Conservation (phyloP, 2,329 filamentous ascomycete species). For the Cladosporium sp. region DNA sequence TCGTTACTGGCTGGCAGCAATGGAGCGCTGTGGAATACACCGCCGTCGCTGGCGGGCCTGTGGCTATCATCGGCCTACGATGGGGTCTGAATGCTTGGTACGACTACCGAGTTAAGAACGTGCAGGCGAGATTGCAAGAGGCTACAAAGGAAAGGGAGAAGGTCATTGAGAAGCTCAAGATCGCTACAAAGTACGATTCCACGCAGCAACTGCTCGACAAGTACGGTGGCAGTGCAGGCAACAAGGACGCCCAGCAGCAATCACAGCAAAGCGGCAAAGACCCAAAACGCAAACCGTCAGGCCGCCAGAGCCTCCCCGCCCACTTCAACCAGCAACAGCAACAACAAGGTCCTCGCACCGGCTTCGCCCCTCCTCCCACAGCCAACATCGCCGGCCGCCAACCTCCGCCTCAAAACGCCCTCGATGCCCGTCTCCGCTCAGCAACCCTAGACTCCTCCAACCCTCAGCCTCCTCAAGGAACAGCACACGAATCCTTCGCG, state of each 20-base stretch:
- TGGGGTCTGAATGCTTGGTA: slow-evolving; percentile 66
- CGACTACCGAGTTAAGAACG: slow-evolving; percentile 71
- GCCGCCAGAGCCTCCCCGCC: slow-evolving; percentile 13
- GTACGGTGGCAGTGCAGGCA: slow-evolving; percentile 65
- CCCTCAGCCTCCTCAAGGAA: slow-evolving; percentile 27
- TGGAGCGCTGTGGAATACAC: slow-evolving; percentile 75
- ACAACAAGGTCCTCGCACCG: slow-evolving; percentile 51
- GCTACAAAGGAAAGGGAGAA: slow-evolving; percentile 74
- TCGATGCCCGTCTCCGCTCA: slow-evolving; percentile 9
- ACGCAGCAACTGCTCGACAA: slow-evolving; percentile 91
- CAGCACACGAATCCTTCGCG: slow-evolving; percentile 49
- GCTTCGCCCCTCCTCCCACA: slow-evolving; percentile 58
- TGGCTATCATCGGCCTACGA: slow-evolving; percentile 69
- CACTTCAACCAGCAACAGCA: slow-evolving; percentile 16
- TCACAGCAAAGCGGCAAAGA: slow-evolving; percentile 29
- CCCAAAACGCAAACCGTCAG: slow-evolving; percentile 26
- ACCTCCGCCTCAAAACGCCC: slow-evolving; percentile 18
- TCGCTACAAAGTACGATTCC: slow-evolving; percentile 91
- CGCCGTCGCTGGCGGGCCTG: slow-evolving; percentile 70
- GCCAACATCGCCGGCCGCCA: slow-evolving; percentile 55
- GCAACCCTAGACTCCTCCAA: slow-evolving; percentile 8
- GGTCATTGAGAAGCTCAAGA: slow-evolving; percentile 92
- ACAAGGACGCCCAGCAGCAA: slow-evolving; percentile 29
- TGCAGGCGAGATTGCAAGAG: slow-evolving; percentile 66
- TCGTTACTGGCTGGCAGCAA: slow-evolving; percentile 80